Base-by-base conservation (phyloP, 768 basidiomycete species). In the Lactifluus volemus region DNA sequence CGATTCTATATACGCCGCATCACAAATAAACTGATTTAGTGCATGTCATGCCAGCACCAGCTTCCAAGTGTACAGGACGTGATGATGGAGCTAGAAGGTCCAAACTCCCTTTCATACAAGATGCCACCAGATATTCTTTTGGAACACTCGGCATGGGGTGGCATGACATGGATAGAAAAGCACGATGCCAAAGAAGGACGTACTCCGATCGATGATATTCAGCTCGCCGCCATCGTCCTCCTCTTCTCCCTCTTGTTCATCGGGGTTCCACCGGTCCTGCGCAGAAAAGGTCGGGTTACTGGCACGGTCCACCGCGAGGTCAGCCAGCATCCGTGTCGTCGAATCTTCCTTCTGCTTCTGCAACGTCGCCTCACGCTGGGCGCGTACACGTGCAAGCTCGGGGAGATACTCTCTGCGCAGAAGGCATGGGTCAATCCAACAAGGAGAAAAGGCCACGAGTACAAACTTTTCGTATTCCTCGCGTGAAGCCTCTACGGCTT, bases 391-490 rank as follows among this genome's bases (percentile, higher is more conserved):
- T 48, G 86, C 80, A 5, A 98, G 80, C 69, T 98, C 95, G 0
- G 95, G 94, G 38, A 93, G 80, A 71, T 98, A 99, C 57, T 94
- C 92, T 63, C 92, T 96, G 72, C 34, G 60, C 58, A 60, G 5
- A 55, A 47, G 29, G 47, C 11, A n/a, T 44, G 30, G 52, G 30
- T 39, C 30, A 49, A 36, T 38, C 47, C 50, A 15, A 11, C 3
- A 38, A 38, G 14, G 29, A 12, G 19, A 21, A 11, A 57, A 53
- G 19, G 52, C 49, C 48, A 21, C 6, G 34, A 30, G 53, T 10
- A 73, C 84, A 67, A 68, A 97, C 95, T 77, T 86, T 72, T 90
- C 86, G 73, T 97, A 99, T 73, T 95, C 94, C 58, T 84, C 78
- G 66, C 92, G 78, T 2, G 90, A 92, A 34, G 83, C 86, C 65